Evolutionary conservation across 495 filamentous ascomycete species (phyloP), one percentile per base, ranked within the genome.

Genomic region (Cercophora scortea): DNA sequence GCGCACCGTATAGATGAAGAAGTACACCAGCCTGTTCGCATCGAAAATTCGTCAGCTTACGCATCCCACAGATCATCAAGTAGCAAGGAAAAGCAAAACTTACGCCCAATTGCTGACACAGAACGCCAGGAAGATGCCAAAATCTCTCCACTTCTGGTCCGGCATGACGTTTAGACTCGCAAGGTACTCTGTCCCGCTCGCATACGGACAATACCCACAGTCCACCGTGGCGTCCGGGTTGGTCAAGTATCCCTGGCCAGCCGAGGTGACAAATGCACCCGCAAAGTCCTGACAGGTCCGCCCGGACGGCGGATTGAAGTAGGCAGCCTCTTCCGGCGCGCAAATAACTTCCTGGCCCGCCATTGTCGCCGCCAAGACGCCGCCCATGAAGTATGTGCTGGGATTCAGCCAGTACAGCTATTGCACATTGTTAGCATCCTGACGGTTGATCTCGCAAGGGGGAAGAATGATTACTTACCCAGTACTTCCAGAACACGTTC

Each of bases 191-290:
- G 75, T 66, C 0, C 85, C 87, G 46, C 60, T 72, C 12, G 43
- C 65, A 63, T 84, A 94, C 3, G 78, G 83, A 61, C 90, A 96
- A 63, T 90, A 93, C 55, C 81, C 75, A 68, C 90, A 96, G 39
- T 80, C 69, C 3, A 59, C 32, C 0, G 73, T 81, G 8, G 74
- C 80, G 11, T 71, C 55, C 0, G 77, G 77, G 59, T 87, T 79
- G 15, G 82, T 65, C 11, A 91, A 63, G 48, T 87, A 82, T 0
- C 82, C 83, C 16, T 49, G 65, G 1, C 72, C 69, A 0, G 74
- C 77, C 3, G 73, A 51, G 0, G 64, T 54, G 12, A 61, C 52
- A 44, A 84, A 80, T n/a, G 71, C 79, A 46, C 74, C 67, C 0
- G 77, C 74, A 60, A 90, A 90, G 2, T 78, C 59, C 1, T 51